Conservation (phyloP, 768 basidiomycete species). For the Naganishia kalamii region DNA sequence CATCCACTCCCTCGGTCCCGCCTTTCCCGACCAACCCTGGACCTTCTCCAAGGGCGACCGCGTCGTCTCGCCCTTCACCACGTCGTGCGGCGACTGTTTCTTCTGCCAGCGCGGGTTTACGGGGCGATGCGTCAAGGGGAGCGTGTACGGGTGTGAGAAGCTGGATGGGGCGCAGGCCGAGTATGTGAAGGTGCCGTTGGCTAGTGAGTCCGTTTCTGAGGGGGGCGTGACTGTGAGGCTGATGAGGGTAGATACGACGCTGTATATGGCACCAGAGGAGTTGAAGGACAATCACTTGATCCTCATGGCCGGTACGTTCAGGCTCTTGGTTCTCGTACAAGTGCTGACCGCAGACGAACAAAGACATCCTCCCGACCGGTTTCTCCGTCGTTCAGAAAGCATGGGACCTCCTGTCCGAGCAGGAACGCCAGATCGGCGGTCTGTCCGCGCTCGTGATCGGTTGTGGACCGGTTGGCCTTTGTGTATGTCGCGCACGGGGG, state of each 20-base stretch:
- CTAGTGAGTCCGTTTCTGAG: slow-evolving; percentile 8
- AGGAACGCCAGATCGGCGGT: slow-evolving; percentile 26
- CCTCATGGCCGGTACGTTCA: slow-evolving; percentile 24
- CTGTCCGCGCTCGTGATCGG: slow-evolving; percentile 41
- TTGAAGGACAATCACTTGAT: slow-evolving; percentile 20
- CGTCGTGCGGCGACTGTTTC: slow-evolving; percentile 20
- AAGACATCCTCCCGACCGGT: slow-evolving; percentile 45
- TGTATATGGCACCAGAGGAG: slow-evolving; percentile 19
- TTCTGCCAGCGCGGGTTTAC: slow-evolving; percentile 19
- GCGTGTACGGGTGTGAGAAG: slow-evolving; percentile 21
- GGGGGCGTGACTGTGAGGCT: neutral
- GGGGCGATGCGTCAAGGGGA: slow-evolving; percentile 19
- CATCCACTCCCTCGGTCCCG: slow-evolving; percentile 16
- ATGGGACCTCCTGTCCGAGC: slow-evolving; percentile 33
- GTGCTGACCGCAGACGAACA: too few species aligned
- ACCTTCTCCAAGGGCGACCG: slow-evolving; percentile 3
- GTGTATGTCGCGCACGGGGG: slow-evolving; percentile 5
- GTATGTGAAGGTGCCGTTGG: slow-evolving; percentile 23
- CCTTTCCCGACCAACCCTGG: neutral
- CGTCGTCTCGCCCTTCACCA: slow-evolving; percentile 26
- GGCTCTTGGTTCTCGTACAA: too few species aligned
- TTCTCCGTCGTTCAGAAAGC: slow-evolving; percentile 40
- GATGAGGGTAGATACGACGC: slow-evolving; percentile 10
- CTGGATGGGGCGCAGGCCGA: slow-evolving; percentile 26
- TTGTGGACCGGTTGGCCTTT: slow-evolving; percentile 44